phyloP scores from a whole-genome alignment of 148 eudicot species.

The Rhododendron griersonianum region DNA sequence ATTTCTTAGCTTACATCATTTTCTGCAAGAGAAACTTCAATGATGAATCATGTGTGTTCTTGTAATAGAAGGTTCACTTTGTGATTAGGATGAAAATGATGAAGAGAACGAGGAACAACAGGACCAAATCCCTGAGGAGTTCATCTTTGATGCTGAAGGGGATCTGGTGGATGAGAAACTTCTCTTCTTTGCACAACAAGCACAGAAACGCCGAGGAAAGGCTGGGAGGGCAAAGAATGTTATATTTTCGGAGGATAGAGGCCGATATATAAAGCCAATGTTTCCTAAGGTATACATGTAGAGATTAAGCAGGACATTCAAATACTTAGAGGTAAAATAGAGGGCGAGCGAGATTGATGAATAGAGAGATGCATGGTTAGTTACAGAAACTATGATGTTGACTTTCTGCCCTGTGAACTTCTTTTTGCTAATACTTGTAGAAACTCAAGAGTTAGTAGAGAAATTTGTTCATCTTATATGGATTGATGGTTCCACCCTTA shows the following conservation, averaged over 20 bases:
- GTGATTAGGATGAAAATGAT: slow-evolving; percentile 63
- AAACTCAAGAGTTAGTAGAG: neutral
- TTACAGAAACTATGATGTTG: neutral
- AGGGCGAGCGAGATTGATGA: neutral
- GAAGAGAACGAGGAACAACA: slow-evolving; percentile 82
- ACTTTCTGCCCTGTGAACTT: slow-evolving; percentile 3
- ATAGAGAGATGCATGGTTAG: neutral
- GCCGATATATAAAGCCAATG: slow-evolving; percentile 98
- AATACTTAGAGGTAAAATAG: neutral
- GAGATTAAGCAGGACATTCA: neutral
- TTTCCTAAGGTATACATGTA: slow-evolving; percentile 73
- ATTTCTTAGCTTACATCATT: neutral
- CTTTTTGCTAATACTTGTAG: neutral
- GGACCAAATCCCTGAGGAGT: slow-evolving; percentile 93
- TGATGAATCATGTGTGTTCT: slow-evolving; percentile 6
- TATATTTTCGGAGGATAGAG: slow-evolving; percentile 97
- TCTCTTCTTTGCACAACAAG: slow-evolving; percentile 99
- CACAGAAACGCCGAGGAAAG: slow-evolving; percentile 87
- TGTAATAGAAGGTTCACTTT: slow-evolving; percentile 11
- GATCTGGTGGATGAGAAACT: slow-evolving; percentile 97
- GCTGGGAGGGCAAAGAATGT: slow-evolving; percentile 99
- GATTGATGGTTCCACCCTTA: neutral
- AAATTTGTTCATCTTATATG: neutral
- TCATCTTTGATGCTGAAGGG: slow-evolving; percentile 97
- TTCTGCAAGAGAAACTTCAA: neutral